Evolutionary conservation across 257 asterid species (phyloP).

Genomic region (Voacanga thouarsii): DNA sequence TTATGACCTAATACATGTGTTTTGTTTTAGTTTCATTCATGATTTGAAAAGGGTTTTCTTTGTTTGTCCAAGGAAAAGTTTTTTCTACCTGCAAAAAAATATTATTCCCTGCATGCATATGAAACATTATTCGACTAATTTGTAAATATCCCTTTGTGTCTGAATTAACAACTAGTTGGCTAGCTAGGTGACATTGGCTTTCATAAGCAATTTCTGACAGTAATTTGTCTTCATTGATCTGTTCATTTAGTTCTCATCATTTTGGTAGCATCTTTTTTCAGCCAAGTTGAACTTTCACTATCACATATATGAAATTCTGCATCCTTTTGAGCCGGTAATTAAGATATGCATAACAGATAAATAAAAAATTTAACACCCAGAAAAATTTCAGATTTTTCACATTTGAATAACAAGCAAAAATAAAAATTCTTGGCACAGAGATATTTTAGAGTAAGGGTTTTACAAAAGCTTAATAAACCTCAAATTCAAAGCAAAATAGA

Average conservation of each 20-base stretch:
- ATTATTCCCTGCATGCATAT: not conserved
- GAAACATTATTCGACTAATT: not conserved
- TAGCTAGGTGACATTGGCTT: not conserved
- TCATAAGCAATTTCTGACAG: not conserved
- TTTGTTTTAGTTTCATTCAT: too few relatives aligned
- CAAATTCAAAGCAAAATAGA: too few relatives aligned
- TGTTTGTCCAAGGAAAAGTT: too few relatives aligned
- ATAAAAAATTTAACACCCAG: too few relatives aligned
- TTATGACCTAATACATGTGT: too few relatives aligned
- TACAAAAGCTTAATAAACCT: too few relatives aligned
- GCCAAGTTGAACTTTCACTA: not conserved
- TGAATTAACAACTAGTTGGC: not conserved
- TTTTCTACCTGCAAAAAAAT: too few relatives aligned
- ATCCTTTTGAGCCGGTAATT: not conserved
- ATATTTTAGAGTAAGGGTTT: too few relatives aligned
- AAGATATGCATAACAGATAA: not conserved
- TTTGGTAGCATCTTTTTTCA: not conserved
- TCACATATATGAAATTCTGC: not conserved
- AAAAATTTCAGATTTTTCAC: too few relatives aligned
- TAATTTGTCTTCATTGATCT: not conserved
- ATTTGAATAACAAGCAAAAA: too few relatives aligned
- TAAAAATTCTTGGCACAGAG: too few relatives aligned
- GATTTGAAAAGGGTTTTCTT: too few relatives aligned
- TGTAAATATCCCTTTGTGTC: not conserved
- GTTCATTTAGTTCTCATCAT: not conserved